phyloP scores from a whole-genome alignment of 306 rosid species.

The Alnus glutinosa region DNA sequence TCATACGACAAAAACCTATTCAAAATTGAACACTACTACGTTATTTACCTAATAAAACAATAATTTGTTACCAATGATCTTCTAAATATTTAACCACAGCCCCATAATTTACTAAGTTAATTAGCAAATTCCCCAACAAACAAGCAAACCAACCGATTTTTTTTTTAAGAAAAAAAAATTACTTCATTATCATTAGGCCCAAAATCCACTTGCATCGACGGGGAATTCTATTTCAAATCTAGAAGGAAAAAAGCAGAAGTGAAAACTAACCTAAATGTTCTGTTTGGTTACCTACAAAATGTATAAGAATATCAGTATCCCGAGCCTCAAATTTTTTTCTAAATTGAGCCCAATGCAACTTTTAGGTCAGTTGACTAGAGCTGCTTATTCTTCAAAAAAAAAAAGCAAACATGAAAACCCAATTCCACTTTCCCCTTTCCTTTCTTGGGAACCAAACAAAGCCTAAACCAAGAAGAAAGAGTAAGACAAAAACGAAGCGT shows the following conservation, averaged over 20 bases:
- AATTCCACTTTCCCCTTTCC: background rate
- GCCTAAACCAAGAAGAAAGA: background rate
- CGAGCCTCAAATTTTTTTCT: background rate
- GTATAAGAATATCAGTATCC: background rate
- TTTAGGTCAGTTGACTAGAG: background rate
- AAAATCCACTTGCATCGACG: background rate
- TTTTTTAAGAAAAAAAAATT: background rate
- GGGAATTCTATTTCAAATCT: background rate
- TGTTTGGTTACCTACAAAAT: background rate
- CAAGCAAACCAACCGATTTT: background rate
- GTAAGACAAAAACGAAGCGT: conserved; percentile 11
- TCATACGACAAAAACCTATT: background rate
- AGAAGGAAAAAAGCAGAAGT: background rate
- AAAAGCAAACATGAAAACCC: background rate
- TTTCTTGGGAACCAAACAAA: conserved; percentile 12
- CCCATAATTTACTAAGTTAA: background rate
- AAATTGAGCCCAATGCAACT: background rate
- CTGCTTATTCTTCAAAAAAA: background rate
- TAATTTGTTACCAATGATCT: background rate
- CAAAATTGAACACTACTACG: background rate
- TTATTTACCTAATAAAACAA: background rate
- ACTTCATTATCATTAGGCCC: background rate
- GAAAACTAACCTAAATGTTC: background rate
- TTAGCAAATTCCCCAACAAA: background rate
- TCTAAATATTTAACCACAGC: background rate